Percentiles rank a stretch among this genome's conserved stretches.
phyloP scores from a whole-genome alignment of 2,329 filamentous ascomycete species.

The Elsinoe arachidis region DNA sequence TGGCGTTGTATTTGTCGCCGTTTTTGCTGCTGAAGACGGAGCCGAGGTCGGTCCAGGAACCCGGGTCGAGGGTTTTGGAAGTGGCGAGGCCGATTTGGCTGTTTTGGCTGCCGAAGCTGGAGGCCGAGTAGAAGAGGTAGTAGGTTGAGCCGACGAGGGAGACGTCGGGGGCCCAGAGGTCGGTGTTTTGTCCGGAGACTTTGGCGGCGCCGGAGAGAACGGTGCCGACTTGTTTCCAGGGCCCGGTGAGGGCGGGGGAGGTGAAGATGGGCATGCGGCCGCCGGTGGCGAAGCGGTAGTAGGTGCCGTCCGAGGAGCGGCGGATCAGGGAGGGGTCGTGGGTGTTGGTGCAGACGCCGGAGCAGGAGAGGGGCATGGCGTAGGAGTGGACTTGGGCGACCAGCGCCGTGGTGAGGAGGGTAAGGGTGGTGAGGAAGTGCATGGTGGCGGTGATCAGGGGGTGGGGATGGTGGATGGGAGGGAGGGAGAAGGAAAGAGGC shows the following conservation, averaged over 20 bases:
- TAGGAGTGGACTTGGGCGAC: constrained; percentile 26
- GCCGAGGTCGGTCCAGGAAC: constrained; percentile 54
- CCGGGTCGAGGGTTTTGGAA: constrained; percentile 41
- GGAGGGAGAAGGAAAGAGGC: background rate
- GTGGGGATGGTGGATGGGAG: background rate
- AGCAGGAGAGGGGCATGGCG: constrained; percentile 33
- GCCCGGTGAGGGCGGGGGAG: constrained; percentile 39
- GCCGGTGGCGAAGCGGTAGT: constrained; percentile 47
- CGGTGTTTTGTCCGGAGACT: constrained; percentile 33
- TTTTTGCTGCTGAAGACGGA: constrained; percentile 40
- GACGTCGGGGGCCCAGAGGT: constrained; percentile 57
- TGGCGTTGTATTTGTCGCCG: constrained; percentile 39
- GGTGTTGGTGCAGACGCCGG: constrained; percentile 35
- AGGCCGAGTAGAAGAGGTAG: constrained; percentile 60
- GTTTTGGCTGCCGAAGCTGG: constrained; percentile 51
- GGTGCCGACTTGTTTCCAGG: constrained; percentile 43
- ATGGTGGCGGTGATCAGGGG: background rate
- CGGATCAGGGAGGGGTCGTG: constrained; percentile 44
- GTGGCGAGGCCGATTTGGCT: constrained; percentile 54
- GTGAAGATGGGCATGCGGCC: constrained; percentile 42
- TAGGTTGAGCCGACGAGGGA: constrained; percentile 49
- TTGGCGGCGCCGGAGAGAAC: constrained; percentile 39
- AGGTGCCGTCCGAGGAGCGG: constrained; percentile 39
- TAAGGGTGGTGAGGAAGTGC: background rate
- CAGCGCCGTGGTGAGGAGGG: constrained; percentile 16